A percentile compares a stretch with the other conserved stretches of the same genome.
Evolutionary conservation across 352 stramenopile genomes (phyloP).

Genomic region (Globisporangium recalcitrans): DNA sequence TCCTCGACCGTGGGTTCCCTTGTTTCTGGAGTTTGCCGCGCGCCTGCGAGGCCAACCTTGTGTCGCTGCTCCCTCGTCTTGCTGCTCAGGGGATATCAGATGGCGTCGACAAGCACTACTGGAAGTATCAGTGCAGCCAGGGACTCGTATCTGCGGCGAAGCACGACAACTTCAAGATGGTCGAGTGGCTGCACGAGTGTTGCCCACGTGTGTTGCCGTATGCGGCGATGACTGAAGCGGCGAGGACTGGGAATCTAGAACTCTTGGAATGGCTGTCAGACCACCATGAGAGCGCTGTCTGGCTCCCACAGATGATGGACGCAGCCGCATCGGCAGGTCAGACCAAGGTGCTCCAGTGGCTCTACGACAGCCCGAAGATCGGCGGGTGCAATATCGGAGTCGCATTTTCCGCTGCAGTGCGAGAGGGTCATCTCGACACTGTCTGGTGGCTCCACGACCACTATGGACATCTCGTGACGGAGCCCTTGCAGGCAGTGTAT

Average conservation of each 20-base stretch:
- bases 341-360: background rate
- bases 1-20: background rate
- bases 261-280: background rate
- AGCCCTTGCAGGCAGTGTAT: background rate
- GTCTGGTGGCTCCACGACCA: background rate
- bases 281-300: background rate
- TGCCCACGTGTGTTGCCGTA: background rate
- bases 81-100: background rate
- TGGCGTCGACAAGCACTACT: background rate
- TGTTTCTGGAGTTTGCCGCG: background rate
- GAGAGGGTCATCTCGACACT: background rate
- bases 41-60: background rate
- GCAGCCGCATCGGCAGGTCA: background rate
- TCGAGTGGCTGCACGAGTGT: conserved; percentile 1
- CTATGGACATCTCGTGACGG: background rate
- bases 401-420: background rate
- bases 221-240: background rate
- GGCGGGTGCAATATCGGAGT: background rate
- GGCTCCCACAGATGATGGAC: conserved; percentile 1
- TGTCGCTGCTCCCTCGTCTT: background rate
- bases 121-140: background rate
- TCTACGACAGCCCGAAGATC: background rate
- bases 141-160: background rate
- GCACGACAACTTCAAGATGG: background rate
- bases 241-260: background rate